A percentile compares a stretch with the other conserved stretches of the same genome.
Evolutionary conservation across 768 basidiomycete genomes (phyloP).

Genomic region (Lepiota subincarnata): DNA sequence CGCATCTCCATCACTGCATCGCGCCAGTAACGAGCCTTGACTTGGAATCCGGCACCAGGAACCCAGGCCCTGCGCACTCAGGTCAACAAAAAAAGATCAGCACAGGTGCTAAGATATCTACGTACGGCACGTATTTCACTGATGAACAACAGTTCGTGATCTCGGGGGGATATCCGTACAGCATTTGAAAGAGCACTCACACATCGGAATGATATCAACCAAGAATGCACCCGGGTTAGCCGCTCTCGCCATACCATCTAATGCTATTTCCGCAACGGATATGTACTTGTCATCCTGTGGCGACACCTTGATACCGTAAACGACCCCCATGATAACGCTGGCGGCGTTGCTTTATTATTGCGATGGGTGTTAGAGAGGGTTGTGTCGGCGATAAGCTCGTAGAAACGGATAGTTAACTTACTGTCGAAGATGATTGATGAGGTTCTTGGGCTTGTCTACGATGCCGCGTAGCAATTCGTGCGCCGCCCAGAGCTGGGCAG

Average conservation of each 20-base stretch:
- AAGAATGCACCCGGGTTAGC: constrained; percentile 50
- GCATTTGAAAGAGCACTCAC: constrained; percentile 16
- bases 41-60: constrained; percentile 48
- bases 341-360: constrained; percentile 37
- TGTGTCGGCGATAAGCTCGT: not conserved
- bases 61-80: constrained; percentile 36
- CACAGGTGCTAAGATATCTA: not conserved
- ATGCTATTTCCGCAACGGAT: constrained; percentile 46
- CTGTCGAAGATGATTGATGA: constrained; percentile 49
- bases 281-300: constrained; percentile 43
- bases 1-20: constrained; percentile 44
- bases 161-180: not conserved
- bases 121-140: constrained; percentile 50
- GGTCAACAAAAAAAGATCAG: not conserved
- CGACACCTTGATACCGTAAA: constrained; percentile 45
- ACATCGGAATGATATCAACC: constrained; percentile 44
- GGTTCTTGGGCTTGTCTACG: constrained; percentile 36
- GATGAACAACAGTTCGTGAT: not conserved
- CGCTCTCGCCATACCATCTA: constrained; percentile 47
- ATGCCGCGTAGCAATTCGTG: constrained; percentile 42
- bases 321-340: constrained; percentile 49
- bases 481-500: constrained; percentile 41
- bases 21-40: constrained; percentile 48
- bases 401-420: constrained; percentile 22
- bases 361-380: not conserved